Base-by-base conservation (phyloP, 2,329 filamentous ascomycete species). In the Aspergillus arachidicola region DNA sequence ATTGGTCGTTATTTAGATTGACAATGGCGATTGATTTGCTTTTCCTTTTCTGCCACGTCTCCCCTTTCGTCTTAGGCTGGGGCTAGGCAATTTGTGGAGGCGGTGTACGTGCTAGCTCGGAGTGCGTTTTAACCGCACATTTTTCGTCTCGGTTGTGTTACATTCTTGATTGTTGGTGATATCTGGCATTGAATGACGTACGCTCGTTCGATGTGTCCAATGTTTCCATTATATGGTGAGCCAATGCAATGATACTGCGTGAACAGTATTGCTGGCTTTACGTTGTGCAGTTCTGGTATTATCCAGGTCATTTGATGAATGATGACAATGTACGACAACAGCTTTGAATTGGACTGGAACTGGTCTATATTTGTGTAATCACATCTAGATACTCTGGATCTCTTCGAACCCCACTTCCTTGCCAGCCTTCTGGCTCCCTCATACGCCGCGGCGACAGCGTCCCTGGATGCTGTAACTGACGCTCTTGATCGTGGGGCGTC, bases 401-500 rank as follows among this genome's bases (percentile, higher is more conserved):
- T 32, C 48, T 41, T 36, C 7, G 38, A 19, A 30, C 43, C 30
- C 21, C 38, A 23, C 19, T 54, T 36, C 26, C 30, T 26, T 23
- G 57, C 26, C 46, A 58, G 48, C 57, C 54, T 45, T 59, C 48
- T 32, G 34, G 51, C 41, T 57, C 28, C 16, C 30, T 56, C 34
- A 68, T 68, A 72, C 82, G 84, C 85, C 83, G 75, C 79, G 83
- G 81, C 84, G 79, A 85, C 84, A 84, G 83, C 75, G 76, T 75
- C 73, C 69, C 67, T 71, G 72, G 77, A 77, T 79, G 77, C 82
- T 85, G 85, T 86, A 86, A 87, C 85, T 87, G 85, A 83, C 79
- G 77, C 76, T 78, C 76, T 75, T 77, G 80, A 75, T 85, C 79
- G 85, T 92, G 89, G 89, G 84, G 83, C 86, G 86, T 93, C 91